Evolutionary conservation across 2,329 filamentous ascomycete species (phyloP), one percentile per base, ranked within the genome.

Genomic region (Alternaria consortialis): DNA sequence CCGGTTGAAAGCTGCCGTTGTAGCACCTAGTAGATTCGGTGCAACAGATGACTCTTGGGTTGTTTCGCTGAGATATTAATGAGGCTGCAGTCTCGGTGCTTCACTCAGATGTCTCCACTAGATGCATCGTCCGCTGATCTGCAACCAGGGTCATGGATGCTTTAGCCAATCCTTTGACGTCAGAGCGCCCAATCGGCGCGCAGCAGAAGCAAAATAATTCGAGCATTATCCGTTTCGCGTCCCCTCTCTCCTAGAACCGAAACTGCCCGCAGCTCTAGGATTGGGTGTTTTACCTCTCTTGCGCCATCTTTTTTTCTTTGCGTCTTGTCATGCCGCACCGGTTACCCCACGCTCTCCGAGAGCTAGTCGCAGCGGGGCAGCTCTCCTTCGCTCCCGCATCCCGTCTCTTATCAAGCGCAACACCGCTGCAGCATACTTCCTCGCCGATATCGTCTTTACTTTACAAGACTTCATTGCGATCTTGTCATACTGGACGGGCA

Each of bases 121-220:
- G 53, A 58, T 42, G 39, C 25, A 55, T 44, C 29, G 50, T 40
- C 43, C 20, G 31, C 46, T 44, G 69, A 72, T 72, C 70, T 64
- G 40, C 67, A 57, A 44, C 68, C 63, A 67, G 68, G 58, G 50
- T 54, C 31, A 12, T 17, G 34, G 40, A 53, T 27, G 29, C 53
- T 60, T 63, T 62, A 61, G 56, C 62, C 62, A 63, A 68, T 60
- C 44, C 37, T 57, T 60, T 61, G 65, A 71, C 60, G 65, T 70
- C 70, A 70, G 67, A 67, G 68, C 67, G 66, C 58, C 70, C 69
- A 73, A 73, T 72, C 69, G 68, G 67, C 58, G 67, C 60, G 59
- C 53, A 53, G 47, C 42, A 59, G 51, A 63, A 58, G 61, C 61
- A 70, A 71, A 64, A 59, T 54, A 60, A 59, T 48, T 42, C 59